These are phyloP conservation scores for Citrus reticulata DNA, from an alignment of 345 rosid species.

Conservation along the genomic window DNA sequence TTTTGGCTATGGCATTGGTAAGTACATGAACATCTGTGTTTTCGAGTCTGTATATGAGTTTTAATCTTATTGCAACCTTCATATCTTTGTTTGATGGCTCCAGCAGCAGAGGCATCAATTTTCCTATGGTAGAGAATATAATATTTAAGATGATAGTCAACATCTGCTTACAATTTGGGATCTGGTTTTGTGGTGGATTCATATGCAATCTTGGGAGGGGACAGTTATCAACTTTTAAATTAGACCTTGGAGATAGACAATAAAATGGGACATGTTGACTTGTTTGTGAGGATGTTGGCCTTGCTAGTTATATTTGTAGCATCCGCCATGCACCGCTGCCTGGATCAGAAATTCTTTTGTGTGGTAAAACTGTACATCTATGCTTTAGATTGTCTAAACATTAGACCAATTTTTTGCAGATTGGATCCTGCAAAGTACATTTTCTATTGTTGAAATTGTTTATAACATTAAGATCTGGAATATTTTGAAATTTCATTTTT, in stretches of 20 bases:
- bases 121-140: neutral
- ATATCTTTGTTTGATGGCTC: neutral
- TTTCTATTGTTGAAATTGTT: neutral
- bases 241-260: too few species aligned
- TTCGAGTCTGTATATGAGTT: neutral
- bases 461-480: neutral
- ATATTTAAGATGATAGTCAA: neutral
- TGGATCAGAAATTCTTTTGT: neutral
- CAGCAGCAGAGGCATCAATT: neutral
- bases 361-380: neutral
- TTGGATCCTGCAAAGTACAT: neutral
- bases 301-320: neutral
- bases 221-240: neutral
- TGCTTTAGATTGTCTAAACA: neutral
- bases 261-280: neutral
- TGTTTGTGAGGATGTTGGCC: too few species aligned
- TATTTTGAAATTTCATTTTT: neutral
- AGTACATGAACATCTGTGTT: constrained; percentile 17
- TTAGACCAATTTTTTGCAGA: neutral
- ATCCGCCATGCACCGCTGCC: neutral
- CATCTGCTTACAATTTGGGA: neutral
- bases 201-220: neutral
- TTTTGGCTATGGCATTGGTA: constrained; percentile 85
- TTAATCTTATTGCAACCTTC: constrained; percentile 3
- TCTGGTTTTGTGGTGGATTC: neutral